Conservation (phyloP, 1,284 basidiomycete species). For the Apiotrichum sp. region DNA sequence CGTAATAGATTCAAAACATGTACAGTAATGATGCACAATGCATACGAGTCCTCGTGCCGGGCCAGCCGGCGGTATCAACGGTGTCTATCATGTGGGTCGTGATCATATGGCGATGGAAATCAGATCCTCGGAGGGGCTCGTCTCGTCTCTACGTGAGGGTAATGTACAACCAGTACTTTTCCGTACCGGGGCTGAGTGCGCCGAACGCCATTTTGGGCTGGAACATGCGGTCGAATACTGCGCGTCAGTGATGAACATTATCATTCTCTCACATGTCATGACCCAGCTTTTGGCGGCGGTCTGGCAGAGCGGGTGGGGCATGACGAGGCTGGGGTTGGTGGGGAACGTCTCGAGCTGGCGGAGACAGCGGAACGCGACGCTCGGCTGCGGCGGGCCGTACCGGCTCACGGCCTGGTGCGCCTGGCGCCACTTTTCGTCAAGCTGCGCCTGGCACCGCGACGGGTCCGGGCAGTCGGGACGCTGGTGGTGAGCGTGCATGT, state of each 20-base stretch:
- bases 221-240: conserved; percentile 90
- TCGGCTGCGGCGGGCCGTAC: conserved; percentile 57
- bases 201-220: conserved; percentile 31
- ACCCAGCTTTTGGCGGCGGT: conserved; percentile 77
- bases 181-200: conserved; percentile 34
- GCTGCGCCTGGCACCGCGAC: conserved; percentile 65
- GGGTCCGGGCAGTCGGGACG: conserved; percentile 78
- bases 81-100: too few species aligned
- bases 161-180: conserved; percentile 39
- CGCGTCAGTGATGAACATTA: background rate
- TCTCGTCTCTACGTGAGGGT: conserved; percentile 7
- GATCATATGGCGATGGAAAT: too few species aligned
- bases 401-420: conserved; percentile 80
- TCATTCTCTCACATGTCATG: conserved; percentile 59
- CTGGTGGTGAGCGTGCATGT: conserved; percentile 46
- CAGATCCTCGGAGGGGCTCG: too few species aligned
- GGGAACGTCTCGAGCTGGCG: conserved; percentile 53
- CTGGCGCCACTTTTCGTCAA: conserved; percentile 88
- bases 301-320: conserved; percentile 79
- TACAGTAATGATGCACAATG: background rate
- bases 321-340: conserved; percentile 83
- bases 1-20: background rate
- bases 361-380: conserved; percentile 21
- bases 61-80: too few species aligned
- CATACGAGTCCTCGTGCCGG: background rate